These are phyloP conservation scores for Rhododendron griersonianum DNA, from an alignment of 148 eudicot genomes.

Conservation along the genomic window DNA sequence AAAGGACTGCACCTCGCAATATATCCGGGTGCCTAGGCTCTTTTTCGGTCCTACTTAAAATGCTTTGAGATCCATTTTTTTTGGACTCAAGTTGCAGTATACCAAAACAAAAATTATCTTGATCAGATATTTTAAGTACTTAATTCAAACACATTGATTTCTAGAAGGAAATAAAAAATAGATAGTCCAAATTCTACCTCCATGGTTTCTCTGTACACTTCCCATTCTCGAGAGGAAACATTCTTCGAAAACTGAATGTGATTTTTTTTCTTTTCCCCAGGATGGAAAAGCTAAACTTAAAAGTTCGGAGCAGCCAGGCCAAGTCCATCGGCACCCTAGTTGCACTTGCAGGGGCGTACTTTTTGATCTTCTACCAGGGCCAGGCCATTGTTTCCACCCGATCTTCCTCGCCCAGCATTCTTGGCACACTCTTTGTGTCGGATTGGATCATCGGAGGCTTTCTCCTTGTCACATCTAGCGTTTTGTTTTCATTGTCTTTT, in stretches of 20 bases:
- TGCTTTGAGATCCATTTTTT: too few relatives aligned
- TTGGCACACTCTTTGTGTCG: neutral
- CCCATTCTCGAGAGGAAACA: too few relatives aligned
- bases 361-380: neutral
- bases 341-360: neutral
- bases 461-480: neutral
- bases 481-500: slow-evolving; percentile 11
- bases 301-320: neutral
- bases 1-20: too few relatives aligned
- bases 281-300: slow-evolving; percentile 1
- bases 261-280: neutral
- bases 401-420: neutral
- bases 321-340: slow-evolving; percentile 5
- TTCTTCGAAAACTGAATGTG: neutral
- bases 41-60: too few relatives aligned
- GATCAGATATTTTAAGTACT: too few relatives aligned
- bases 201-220: too few relatives aligned
- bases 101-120: too few relatives aligned
- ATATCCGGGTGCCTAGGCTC: too few relatives aligned
- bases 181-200: too few relatives aligned
- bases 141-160: too few relatives aligned
- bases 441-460: slow-evolving; percentile 8
- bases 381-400: neutral
- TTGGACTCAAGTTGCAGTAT: too few relatives aligned
- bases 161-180: too few relatives aligned